Base-by-base conservation (phyloP, 768 basidiomycete species). In the Suillus subaureus region DNA sequence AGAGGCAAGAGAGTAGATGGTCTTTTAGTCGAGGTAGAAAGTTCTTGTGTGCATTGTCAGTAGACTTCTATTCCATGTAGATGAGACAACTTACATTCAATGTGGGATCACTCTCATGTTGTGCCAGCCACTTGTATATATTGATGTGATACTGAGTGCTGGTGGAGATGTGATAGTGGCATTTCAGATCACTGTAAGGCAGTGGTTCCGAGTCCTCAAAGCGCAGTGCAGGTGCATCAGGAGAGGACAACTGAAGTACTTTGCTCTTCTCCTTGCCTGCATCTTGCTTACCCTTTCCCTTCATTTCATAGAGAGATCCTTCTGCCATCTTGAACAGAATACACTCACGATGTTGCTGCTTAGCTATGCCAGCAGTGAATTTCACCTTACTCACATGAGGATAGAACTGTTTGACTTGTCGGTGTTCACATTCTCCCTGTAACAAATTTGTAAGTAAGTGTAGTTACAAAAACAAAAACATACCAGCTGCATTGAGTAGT, bases 391-490 rank as follows among this genome's bases (percentile, higher is more conserved):
- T 80, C 0, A 79, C 79, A 1, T 70, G 52, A 0, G 62, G 68
- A 61, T 81, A 84, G 37, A 78, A 66, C 0, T 68, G 69, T 68
- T 84, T 84, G 18, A 79, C 68, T 0, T 63, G 67, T 1, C 73
- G 67, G 62, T 83, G 81, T 57, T 79, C 73, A 0, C 73, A 69
- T 67, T 82, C 81, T 21, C 79, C 76, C 80, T 81, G 54, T n/a
- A n/a, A 4, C n/a, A 47, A 6, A n/a, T n/a, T 9, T 47, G 4
- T n/a, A n/a, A 47, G n/a, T 47, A 28, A 42, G 54, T 23, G 18
- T 49, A 43, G 42, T 2, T 43, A 43, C 18, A 43, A 21, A 43
- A 43, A 43, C 4, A 21, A 9, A 2, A 13, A 61, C 72, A 13
- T 45, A 81, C 57, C 2, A 12, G 39, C 43, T 78, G 73, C 1